Percentiles rank a stretch among this genome's conserved stretches.
Conservation (phyloP, 1,139 yeast genomes). For the Hyphopichia wangnamkhiaoensis region DNA sequence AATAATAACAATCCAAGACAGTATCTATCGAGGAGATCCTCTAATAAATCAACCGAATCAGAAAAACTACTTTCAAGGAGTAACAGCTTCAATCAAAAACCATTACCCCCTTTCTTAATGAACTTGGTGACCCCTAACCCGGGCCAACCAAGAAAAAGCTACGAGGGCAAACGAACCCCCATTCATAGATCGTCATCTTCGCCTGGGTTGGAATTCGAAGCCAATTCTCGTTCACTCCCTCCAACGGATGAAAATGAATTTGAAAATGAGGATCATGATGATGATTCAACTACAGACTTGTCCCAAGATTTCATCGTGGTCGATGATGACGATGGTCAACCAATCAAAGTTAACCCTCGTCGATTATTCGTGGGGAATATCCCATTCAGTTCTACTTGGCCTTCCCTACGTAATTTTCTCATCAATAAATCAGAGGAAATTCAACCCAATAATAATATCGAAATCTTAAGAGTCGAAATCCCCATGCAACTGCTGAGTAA, state of each 20-base stretch:
- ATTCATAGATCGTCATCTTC: not conserved
- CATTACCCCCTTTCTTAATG: conserved; percentile 35
- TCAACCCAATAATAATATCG: conserved; percentile 28
- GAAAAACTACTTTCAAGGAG: too few relatives aligned
- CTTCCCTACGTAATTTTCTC: conserved; percentile 50
- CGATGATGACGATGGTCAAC: conserved; percentile 30
- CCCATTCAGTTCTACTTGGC: conserved; percentile 61
- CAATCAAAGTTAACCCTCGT: conserved; percentile 36
- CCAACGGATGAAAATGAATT: not conserved
- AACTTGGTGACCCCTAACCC: conserved; percentile 22
- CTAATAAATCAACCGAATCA: not conserved
- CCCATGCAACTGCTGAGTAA: conserved; percentile 38
- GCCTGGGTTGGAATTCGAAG: not conserved
- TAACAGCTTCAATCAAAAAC: not conserved
- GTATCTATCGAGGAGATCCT: conserved; percentile 9
- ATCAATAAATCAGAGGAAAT: conserved; percentile 33
- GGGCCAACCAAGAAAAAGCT: conserved; percentile 1
- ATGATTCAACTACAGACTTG: conserved; percentile 1
- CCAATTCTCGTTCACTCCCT: not conserved
- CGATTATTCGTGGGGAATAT: conserved; percentile 56
- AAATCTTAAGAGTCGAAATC: conserved; percentile 55
- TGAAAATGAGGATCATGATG: conserved; percentile 1
- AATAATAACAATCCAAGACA: conserved; percentile 7
- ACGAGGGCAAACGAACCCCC: not conserved
- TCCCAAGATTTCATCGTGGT: conserved; percentile 19